Percentiles rank a stretch among this genome's conserved stretches.
phyloP scores from a whole-genome alignment of 371 early-diverging fungal species.

The Thermomucor indicae-seudaticae region DNA sequence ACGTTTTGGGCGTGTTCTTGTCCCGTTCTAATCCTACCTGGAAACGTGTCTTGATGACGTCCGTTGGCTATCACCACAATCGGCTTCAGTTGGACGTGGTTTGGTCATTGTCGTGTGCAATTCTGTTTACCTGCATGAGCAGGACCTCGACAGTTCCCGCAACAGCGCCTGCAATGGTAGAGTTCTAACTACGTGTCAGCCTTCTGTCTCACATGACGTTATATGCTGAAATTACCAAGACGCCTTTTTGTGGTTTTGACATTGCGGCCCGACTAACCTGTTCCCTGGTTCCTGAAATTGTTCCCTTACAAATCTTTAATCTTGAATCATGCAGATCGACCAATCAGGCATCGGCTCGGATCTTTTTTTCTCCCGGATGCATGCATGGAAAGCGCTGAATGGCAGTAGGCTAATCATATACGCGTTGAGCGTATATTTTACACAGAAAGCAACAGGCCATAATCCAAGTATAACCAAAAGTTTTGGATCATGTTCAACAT shows the following conservation, averaged over 20 bases:
- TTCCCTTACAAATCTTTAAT: no score
- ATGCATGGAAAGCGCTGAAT: no score
- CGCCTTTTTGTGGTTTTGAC: slow-evolving; percentile 10
- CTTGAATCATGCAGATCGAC: no score
- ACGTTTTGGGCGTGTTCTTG: no score
- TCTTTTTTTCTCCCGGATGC: no score
- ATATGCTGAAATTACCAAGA: slow-evolving; percentile 1
- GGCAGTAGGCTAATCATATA: no score
- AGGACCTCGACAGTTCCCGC: slow-evolving; percentile 14
- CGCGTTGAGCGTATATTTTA: no score
- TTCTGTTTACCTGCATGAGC: slow-evolving; percentile 13
- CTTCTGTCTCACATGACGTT: background rate
- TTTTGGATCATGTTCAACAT: no score
- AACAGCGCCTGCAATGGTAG: slow-evolving; percentile 12
- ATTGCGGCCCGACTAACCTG: background rate
- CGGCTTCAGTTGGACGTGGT: background rate
- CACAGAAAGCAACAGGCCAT: no score
- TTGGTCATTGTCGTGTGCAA: background rate
- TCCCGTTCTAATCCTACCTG: slow-evolving; percentile 16
- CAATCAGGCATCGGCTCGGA: no score
- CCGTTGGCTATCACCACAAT: slow-evolving; percentile 25
- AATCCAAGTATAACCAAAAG: no score
- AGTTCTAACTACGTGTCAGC: no score
- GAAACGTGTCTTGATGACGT: slow-evolving; percentile 40
- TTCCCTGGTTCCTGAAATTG: background rate